These are phyloP conservation scores for Ligustrum vulgare DNA, from an alignment of 257 asterid genomes.

Conservation along the genomic window DNA sequence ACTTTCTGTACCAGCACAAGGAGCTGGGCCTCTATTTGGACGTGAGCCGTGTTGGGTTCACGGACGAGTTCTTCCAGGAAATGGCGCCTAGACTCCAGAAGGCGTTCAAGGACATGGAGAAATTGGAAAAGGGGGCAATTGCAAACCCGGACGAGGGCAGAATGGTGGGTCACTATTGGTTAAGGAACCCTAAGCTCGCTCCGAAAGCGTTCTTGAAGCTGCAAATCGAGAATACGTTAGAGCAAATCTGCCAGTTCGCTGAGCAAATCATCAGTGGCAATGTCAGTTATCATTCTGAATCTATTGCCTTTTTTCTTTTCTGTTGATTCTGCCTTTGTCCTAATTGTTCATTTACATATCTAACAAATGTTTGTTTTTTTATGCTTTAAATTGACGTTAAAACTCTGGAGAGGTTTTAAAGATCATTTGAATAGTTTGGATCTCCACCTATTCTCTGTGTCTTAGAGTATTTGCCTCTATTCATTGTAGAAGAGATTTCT, in stretches of 20 bases:
- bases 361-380: no score
- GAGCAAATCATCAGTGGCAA: constrained; percentile 88
- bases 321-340: not conserved
- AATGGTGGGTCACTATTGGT: constrained; percentile 98
- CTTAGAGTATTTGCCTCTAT: no score
- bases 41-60: constrained; percentile 88
- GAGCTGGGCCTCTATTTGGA: constrained; percentile 90
- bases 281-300: constrained; percentile 50
- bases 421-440: no score
- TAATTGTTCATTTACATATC: no score
- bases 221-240: constrained; percentile 74
- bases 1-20: constrained; percentile 94
- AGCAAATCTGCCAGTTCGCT: constrained; percentile 62
- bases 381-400: no score
- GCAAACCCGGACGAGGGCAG: constrained; percentile 97
- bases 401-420: no score
- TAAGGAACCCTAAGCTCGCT: constrained; percentile 75
- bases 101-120: constrained; percentile 79
- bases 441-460: no score
- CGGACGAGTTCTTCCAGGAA: constrained; percentile 60
- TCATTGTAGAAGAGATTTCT: no score
- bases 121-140: constrained; percentile 88
- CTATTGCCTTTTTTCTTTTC: not conserved
- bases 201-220: constrained; percentile 58
- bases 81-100: constrained; percentile 82